These are phyloP conservation scores for Tuber melanosporum DNA, from an alignment of 495 filamentous ascomycete genomes.

Conservation along the genomic window DNA sequence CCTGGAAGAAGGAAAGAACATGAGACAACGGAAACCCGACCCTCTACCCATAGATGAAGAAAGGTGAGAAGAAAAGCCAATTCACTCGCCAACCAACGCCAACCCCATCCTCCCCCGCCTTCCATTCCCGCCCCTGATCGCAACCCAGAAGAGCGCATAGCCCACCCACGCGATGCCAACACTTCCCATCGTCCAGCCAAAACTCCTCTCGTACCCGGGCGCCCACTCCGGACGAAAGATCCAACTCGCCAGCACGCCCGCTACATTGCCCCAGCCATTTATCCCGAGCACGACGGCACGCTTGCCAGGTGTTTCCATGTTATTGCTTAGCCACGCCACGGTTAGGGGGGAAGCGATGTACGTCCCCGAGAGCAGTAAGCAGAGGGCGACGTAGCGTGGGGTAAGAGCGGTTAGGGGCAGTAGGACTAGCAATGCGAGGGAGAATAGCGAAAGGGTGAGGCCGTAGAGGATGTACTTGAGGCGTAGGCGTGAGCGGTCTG, in stretches of 20 bases:
- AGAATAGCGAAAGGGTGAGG: constrained; percentile 47
- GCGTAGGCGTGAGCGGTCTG: constrained; percentile 47
- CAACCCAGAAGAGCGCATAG: constrained; percentile 39
- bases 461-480: constrained; percentile 50
- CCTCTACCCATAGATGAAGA: too few relatives aligned
- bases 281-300: constrained; percentile 52
- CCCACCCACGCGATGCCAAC: constrained; percentile 46
- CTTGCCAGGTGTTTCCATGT: constrained; percentile 51
- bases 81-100: constrained; percentile 24
- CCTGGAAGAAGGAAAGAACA: too few relatives aligned
- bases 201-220: constrained; percentile 46
- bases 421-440: constrained; percentile 44
- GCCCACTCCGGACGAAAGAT: constrained; percentile 46
- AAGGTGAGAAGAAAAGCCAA: neutral
- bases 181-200: constrained; percentile 46
- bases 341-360: constrained; percentile 53
- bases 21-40: too few relatives aligned
- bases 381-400: constrained; percentile 49
- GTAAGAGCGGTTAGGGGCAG: constrained; percentile 43
- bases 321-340: constrained; percentile 54
- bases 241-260: constrained; percentile 49
- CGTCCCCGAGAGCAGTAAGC: constrained; percentile 51
- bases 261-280: constrained; percentile 57
- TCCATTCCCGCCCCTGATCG: constrained; percentile 44
- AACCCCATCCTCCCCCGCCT: constrained; percentile 22